Conservation (phyloP, 2,329 filamentous ascomycete species). For the Sarocladium brachiariae region DNA sequence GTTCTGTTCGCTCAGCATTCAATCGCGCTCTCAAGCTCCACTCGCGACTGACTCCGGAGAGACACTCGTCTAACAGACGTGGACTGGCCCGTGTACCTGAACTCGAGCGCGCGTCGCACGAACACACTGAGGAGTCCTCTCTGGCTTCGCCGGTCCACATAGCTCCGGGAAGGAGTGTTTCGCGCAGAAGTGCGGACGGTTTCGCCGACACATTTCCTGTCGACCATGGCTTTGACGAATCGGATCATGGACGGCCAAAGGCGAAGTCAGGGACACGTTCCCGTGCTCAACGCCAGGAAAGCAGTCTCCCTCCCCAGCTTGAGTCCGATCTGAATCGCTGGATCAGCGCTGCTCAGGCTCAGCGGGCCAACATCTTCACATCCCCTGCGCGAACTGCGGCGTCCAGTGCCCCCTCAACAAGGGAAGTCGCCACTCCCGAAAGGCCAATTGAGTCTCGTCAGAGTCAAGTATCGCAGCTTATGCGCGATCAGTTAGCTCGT, state of each 20-base stretch:
- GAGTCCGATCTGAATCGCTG: slow-evolving; percentile 4
- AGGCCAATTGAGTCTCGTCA: slow-evolving; percentile 4
- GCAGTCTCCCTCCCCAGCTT: background rate
- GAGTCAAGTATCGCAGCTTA: background rate
- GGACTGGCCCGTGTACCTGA: background rate
- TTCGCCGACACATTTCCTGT: background rate
- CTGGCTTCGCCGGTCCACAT: background rate
- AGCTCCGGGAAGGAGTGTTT: background rate
- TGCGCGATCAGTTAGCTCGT: background rate
- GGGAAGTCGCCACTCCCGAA: background rate
- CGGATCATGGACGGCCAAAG: background rate
- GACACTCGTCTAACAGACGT: background rate
- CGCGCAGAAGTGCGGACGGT: background rate
- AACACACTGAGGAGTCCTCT: slow-evolving; percentile 1
- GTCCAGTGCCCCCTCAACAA: background rate
- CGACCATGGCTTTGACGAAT: background rate
- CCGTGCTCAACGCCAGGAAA: background rate
- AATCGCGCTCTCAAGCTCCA: background rate
- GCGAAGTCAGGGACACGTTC: background rate
- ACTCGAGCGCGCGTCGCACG: background rate
- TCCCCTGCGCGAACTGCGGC: background rate
- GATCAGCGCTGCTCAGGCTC: slow-evolving; percentile 3
- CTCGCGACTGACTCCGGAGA: background rate
- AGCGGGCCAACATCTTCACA: background rate
- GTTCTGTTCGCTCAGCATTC: background rate